Base-by-base conservation (phyloP, 805 yeast genomes). In the Ogataea saltuana region DNA sequence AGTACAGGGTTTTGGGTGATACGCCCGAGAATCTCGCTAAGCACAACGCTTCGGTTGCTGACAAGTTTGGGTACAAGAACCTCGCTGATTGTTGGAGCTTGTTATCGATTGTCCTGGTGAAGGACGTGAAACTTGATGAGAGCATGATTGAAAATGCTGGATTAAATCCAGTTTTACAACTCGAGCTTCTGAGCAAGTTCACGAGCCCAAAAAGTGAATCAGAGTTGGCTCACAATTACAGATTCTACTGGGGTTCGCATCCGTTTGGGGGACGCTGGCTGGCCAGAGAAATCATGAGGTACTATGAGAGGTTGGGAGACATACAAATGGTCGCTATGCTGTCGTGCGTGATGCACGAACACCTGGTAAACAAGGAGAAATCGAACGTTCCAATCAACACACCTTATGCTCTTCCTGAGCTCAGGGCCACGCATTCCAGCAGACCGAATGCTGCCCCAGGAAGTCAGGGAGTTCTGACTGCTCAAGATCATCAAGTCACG, bases 271-370 rank as follows among this genome's bases (percentile, higher is more conserved):
- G 80, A 29, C 53, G 71, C 10, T 78, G 88, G 85, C 66, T 88
- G 17, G 71, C 88, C 0, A 71, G 71, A 19, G 77, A 79, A 46
- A 68, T 88, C 29, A 70, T 90, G 56, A 57, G 61, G 1, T 82
- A 83, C 53, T 88, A 82, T 58, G 93, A 83, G 53, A 64, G 55
- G 25, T 57, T 70, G 31, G 80, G 82, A 1, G 84, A 91, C 55
- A 64, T 88, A 20, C 97, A 91, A 61, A 88, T 91, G 96, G 67
- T 90, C 18, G 96, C 95, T 1, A 85, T 87, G 88, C 63, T 89
- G 51, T 78, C 91, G 3, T 87, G 96, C 63, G 72, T 88, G 4
- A 64, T 86, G 44, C 72, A 69, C 55, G 85, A 71, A 55, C 74
- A 71, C 52, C 33, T 54, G 11, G 51, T 46, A 13, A 55, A 56